A percentile compares a stretch with the other conserved stretches of the same genome.
Evolutionary conservation across 345 rosid species (phyloP).

Genomic region (Dipteronia sinensis): DNA sequence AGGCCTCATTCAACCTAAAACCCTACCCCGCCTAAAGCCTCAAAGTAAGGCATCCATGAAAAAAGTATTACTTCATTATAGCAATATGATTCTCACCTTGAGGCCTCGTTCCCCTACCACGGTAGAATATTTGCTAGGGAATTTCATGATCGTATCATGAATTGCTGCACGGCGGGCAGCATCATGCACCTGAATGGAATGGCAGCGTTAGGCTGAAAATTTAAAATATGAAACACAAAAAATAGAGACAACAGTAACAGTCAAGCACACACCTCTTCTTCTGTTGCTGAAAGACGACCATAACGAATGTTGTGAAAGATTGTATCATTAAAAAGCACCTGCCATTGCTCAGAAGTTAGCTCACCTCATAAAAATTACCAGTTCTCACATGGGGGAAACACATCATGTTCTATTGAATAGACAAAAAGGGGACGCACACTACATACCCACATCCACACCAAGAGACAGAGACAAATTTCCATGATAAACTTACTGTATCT

Average conservation of each 20-base stretch:
- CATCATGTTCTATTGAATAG: neutral
- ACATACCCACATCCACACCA: neutral
- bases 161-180: conserved; percentile 96
- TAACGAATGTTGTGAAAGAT: conserved; percentile 94
- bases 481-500: conserved; percentile 72
- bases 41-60: neutral
- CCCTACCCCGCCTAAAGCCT: neutral
- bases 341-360: conserved; percentile 30
- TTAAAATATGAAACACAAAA: neutral
- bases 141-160: conserved; percentile 87
- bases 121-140: conserved; percentile 90
- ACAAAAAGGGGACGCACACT: neutral
- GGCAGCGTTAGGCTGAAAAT: conserved; percentile 10
- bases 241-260: neutral
- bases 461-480: conserved; percentile 5
- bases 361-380: conserved; percentile 10
- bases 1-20: neutral
- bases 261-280: conserved; percentile 67
- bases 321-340: conserved; percentile 98
- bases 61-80: conserved; percentile 9
- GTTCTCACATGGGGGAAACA: neutral
- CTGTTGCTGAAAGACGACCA: conserved; percentile 89
- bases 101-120: conserved; percentile 98
- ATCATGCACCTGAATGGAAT: conserved; percentile 73
- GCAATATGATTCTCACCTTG: conserved; percentile 65